Percentiles rank a stretch among this genome's conserved stretches.
These are phyloP conservation scores for Fusarium nematophilum DNA, from an alignment of 2,329 filamentous ascomycete species.

Conservation along the genomic window DNA sequence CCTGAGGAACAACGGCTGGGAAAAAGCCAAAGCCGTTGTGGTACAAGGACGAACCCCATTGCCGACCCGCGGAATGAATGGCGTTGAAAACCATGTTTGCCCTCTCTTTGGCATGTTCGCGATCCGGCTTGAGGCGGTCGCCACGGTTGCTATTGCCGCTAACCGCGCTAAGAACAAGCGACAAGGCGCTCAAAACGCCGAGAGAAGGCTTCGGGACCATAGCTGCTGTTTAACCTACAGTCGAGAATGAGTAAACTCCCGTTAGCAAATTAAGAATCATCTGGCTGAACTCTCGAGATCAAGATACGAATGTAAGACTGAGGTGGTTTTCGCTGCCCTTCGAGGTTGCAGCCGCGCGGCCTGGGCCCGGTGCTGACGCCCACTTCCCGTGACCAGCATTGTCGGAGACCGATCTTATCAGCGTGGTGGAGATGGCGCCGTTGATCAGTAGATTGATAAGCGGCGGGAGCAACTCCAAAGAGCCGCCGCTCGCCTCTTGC, in stretches of 20 bases:
- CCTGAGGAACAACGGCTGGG: slow-evolving; percentile 71
- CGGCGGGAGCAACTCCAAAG: no score
- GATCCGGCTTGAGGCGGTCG: slow-evolving; percentile 48
- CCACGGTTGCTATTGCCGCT: slow-evolving; percentile 4
- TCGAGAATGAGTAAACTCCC: neutral
- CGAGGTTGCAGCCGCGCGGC: slow-evolving; percentile 33
- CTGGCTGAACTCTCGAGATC: neutral
- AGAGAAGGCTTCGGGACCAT: slow-evolving; percentile 32
- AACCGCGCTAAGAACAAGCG: slow-evolving; percentile 15
- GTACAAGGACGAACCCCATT: slow-evolving; percentile 78
- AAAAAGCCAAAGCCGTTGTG: slow-evolving; percentile 83
- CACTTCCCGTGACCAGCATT: slow-evolving; percentile 17
- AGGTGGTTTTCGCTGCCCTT: slow-evolving; percentile 2
- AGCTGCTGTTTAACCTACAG: neutral
- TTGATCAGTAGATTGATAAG: slow-evolving; percentile 37
- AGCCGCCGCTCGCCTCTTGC: neutral
- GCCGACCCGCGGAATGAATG: slow-evolving; percentile 76
- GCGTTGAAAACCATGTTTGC: slow-evolving; percentile 78
- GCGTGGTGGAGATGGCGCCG: slow-evolving; percentile 6
- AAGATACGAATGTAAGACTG: slow-evolving; percentile 7
- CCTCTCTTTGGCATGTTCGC: slow-evolving; percentile 58
- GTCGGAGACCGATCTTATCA: slow-evolving; percentile 32
- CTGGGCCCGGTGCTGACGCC: slow-evolving; percentile 23
- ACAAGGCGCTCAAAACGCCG: slow-evolving; percentile 17
- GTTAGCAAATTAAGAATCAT: neutral